Conservation (phyloP, 108 stramenopile genomes). For the Conticribra guillardii region DNA sequence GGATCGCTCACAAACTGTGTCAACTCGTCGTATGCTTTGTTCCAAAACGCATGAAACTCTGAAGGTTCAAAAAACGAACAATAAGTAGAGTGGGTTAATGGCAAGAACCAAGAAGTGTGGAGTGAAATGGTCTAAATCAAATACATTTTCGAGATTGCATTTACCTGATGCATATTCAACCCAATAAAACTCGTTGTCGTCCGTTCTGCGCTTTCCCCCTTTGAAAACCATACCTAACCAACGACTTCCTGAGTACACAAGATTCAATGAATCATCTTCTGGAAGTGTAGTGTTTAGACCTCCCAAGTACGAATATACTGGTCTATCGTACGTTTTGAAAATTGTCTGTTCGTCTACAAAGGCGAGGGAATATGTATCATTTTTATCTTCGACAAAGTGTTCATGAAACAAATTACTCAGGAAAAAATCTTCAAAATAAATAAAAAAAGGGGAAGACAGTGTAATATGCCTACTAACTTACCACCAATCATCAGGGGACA, state of each 20-base stretch:
- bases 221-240: background rate
- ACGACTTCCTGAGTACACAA: background rate
- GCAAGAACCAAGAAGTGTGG: too few species aligned
- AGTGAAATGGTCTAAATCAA: background rate
- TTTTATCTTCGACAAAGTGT: background rate
- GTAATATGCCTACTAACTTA: constrained; percentile 2
- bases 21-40: background rate
- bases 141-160: background rate
- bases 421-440: background rate
- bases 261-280: background rate
- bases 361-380: background rate
- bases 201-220: too few species aligned
- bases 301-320: background rate
- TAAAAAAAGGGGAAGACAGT: background rate
- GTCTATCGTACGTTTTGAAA: background rate
- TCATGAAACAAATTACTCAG: background rate
- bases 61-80: too few species aligned
- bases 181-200: background rate
- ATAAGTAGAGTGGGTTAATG: too few species aligned
- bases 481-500: constrained; percentile 7
- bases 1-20: background rate
- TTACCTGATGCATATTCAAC: background rate
- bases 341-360: background rate
- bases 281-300: background rate
- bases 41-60: background rate